Conservation (phyloP, 441 rosid species). For the Breynia disticha region DNA sequence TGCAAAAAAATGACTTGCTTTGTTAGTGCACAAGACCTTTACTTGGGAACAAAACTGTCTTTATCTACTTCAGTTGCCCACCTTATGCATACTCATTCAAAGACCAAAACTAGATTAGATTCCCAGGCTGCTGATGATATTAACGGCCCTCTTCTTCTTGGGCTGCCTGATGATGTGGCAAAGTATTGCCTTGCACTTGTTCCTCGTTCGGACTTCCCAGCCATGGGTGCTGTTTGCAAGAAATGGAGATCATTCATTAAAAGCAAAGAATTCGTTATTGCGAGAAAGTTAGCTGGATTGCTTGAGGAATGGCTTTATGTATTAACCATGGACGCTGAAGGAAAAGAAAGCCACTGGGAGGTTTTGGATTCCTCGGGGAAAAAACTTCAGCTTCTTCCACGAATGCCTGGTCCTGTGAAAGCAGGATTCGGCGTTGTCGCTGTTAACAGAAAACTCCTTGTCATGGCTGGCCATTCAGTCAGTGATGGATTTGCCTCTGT, state of each 20-base stretch:
- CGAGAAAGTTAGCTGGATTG: conserved; percentile 63
- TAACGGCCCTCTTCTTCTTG: conserved; percentile 57
- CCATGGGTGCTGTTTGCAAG: conserved; percentile 85
- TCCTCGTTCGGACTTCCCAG: conserved; percentile 63
- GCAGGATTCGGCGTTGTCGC: conserved; percentile 70
- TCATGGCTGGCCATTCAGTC: conserved; percentile 68
- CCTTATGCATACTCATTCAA: conserved; percentile 20
- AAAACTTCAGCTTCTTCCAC: conserved; percentile 52
- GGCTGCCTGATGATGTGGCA: conserved; percentile 89
- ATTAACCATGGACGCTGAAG: conserved; percentile 54
- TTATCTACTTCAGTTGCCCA: conserved; percentile 21
- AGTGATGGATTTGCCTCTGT: conserved; percentile 45
- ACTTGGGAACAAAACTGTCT: conserved; percentile 30
- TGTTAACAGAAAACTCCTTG: conserved; percentile 70
- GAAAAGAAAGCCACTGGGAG: conserved; percentile 88
- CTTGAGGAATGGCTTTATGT: conserved; percentile 89
- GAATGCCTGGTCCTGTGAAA: conserved; percentile 71
- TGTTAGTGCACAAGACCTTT: conserved; percentile 50
- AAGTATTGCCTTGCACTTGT: conserved; percentile 75
- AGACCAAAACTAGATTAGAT: conserved; percentile 27
- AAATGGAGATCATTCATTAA: conserved; percentile 79
- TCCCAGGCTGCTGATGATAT: conserved; percentile 27
- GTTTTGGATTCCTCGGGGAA: conserved; percentile 66
- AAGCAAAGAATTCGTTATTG: conserved; percentile 73
- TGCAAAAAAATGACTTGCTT: conserved; percentile 41